Conservation (phyloP, 306 rosid species). For the Gastrolobium bilobum region DNA sequence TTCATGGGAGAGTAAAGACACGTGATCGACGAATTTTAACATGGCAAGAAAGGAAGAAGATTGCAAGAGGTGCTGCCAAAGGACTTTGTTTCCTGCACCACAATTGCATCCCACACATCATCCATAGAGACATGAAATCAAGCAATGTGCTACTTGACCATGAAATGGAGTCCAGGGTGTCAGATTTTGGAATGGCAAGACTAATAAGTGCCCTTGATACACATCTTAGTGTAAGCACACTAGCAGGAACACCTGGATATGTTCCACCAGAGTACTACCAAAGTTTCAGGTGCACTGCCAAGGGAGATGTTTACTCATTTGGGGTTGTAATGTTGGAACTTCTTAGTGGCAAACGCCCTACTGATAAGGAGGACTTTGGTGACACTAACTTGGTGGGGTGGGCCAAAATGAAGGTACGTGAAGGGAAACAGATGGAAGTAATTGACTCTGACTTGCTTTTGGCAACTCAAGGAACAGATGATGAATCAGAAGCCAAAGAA, state of each 20-base stretch:
- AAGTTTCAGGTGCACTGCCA: conserved; percentile 96
- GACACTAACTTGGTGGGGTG: conserved; percentile 97
- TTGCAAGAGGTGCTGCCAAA: conserved; percentile 97
- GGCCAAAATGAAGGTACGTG: conserved; percentile 88
- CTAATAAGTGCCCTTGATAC: conserved; percentile 98
- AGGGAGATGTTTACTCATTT: conserved; percentile 93
- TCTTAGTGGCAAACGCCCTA: conserved; percentile 87
- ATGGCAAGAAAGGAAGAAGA: conserved; percentile 93
- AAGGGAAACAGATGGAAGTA: conserved; percentile 93
- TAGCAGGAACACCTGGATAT: conserved; percentile 97
- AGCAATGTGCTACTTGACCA: conserved; percentile 92
- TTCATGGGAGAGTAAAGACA: conserved; percentile 77
- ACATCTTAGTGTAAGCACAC: conserved; percentile 94
- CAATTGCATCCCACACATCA: conserved; percentile 98
- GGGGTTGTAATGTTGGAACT: conserved; percentile 92
- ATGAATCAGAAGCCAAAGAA: conserved; percentile 86
- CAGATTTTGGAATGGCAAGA: conserved; percentile 98
- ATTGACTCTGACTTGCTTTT: conserved; percentile 78
- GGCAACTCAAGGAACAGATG: conserved; percentile 74
- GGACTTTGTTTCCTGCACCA: conserved; percentile 97
- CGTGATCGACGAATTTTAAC: conserved; percentile 69
- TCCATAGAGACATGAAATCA: conserved; percentile 97
- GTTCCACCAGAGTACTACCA: conserved; percentile 99
- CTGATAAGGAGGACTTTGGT: conserved; percentile 94
- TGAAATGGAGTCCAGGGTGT: conserved; percentile 92